Evolutionary conservation across 2,329 filamentous ascomycete genomes (phyloP), one percentile per base, ranked within the genome.

Genomic region (Microsporum audouinii): DNA sequence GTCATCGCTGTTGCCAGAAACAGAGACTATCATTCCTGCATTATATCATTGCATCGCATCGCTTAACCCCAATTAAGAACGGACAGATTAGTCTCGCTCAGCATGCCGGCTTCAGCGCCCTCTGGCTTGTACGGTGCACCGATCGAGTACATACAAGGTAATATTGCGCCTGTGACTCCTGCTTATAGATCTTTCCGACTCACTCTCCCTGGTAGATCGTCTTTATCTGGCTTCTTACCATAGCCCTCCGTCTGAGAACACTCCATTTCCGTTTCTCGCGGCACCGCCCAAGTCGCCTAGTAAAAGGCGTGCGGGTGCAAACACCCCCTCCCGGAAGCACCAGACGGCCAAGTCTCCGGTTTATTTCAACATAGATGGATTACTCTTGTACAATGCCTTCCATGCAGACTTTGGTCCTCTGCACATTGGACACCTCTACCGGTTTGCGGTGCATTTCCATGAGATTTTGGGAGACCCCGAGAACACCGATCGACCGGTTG

Each of bases 391-490:
- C 81, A 99, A 99, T 75, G 91, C 92, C 36, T 99, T 99, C 76
- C 91, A 97, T 77, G 91, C 95, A 70, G 94, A 99, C 77, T 99
- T 99, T 74, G 94, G 94, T 69, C 94, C 94, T 70, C 80, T 99
- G 63, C 94, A 99, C 78, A 95, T 99, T 67, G 94, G 94, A 31
- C 94, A 99, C 73, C 79, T 99, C 45, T 99, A 97, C 80, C 85
- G 94, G 65, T 99, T 97, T 74, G 92, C 94, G 3, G 88, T 97
- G 60, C 87, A 92, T 69, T 90, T 99, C 72, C 94, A 99, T 72
- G 92, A 97, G 69, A 90, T 97, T 55, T 82, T 99, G 39, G 92
- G 89, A 14, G 90, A 91, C 62, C 89, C 91, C 65, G 89, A 90
- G 69, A 96, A 95, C 75, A 88, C 91, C 77, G 86, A 91, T 66